Conservation (phyloP, 2,329 filamentous ascomycete genomes). For the Iodosphaeria phyllophila region DNA sequence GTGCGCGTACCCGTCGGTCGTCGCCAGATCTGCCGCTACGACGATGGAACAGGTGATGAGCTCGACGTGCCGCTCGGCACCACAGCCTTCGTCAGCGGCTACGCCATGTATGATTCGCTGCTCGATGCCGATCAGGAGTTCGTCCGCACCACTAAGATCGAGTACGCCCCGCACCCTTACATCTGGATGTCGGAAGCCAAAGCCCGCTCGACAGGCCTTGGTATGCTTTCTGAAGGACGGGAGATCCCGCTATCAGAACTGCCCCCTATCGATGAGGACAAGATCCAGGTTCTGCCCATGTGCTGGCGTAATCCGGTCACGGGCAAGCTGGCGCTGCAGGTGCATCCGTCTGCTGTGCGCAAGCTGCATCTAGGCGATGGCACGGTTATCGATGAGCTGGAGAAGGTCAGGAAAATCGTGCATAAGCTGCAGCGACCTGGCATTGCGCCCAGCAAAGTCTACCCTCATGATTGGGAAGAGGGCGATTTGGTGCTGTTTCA, state of each 20-base stretch:
- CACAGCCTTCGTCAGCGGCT: conserved; percentile 56
- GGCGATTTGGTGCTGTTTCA: conserved; percentile 65
- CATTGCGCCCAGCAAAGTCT: conserved; percentile 49
- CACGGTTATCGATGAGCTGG: conserved; percentile 48
- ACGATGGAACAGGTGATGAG: conserved; percentile 49
- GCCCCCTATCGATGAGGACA: conserved; percentile 42
- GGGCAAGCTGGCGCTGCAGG: conserved; percentile 48
- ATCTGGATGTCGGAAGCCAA: conserved; percentile 61
- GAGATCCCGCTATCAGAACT: conserved; percentile 42
- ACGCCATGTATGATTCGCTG: conserved; percentile 50
- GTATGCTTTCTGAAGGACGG: conserved; percentile 45
- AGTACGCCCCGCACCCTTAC: conserved; percentile 66
- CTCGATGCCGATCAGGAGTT: conserved; percentile 48
- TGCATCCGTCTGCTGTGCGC: conserved; percentile 55
- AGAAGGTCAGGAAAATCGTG: conserved; percentile 46
- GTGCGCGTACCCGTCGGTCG: conserved; percentile 52
- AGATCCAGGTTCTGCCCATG: conserved; percentile 58
- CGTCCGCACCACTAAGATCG: conserved; percentile 44
- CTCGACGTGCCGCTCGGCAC: conserved; percentile 54
- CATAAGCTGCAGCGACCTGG: conserved; percentile 52
- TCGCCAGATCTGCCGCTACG: conserved; percentile 50
- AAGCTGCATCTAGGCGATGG: conserved; percentile 50
- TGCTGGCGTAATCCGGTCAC: conserved; percentile 61
- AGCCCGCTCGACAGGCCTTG: conserved; percentile 49
- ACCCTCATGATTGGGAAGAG: conserved; percentile 59